phyloP scores from a whole-genome alignment of 306 rosid species.

The Quercus wislizeni region DNA sequence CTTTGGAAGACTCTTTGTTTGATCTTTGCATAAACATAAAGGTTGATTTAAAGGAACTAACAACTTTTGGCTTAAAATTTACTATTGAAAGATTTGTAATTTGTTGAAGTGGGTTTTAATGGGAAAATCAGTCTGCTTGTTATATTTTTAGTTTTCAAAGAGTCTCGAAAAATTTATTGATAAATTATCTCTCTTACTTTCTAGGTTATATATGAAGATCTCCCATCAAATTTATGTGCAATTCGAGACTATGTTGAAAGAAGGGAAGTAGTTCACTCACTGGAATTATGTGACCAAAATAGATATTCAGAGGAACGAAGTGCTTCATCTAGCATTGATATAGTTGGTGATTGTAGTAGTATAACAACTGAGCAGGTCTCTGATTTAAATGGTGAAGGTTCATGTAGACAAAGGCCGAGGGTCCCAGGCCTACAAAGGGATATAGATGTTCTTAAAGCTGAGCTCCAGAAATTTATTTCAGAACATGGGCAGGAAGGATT shows the following conservation, averaged over 20 bases:
- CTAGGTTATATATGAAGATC: slow-evolving; percentile 92
- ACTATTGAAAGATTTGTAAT: background rate
- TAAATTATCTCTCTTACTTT: background rate
- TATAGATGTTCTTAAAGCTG: slow-evolving; percentile 66
- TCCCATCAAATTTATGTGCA: slow-evolving; percentile 86
- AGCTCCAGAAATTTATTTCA: slow-evolving; percentile 64
- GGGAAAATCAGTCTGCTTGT: background rate
- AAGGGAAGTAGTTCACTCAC: slow-evolving; percentile 26
- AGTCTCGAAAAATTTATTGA: slow-evolving; percentile 12
- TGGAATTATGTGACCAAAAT: slow-evolving; percentile 30
- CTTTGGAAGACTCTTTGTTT: too few species aligned
- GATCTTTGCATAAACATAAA: background rate
- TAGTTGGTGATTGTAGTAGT: slow-evolving; percentile 23
- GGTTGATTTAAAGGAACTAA: background rate
- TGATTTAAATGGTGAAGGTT: slow-evolving; percentile 28
- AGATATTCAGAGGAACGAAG: slow-evolving; percentile 30
- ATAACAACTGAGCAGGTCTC: slow-evolving; percentile 24
- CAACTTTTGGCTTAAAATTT: background rate
- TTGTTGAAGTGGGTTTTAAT: background rate
- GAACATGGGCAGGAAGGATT: slow-evolving; percentile 92
- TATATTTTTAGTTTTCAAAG: background rate
- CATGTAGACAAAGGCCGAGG: slow-evolving; percentile 51
- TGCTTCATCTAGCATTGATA: slow-evolving; percentile 26
- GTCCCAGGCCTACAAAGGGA: slow-evolving; percentile 89
- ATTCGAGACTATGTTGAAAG: slow-evolving; percentile 74